Percentiles rank a stretch among this genome's conserved stretches.
These are phyloP conservation scores for Ophiostoma pallidulum DNA, from an alignment of 2,329 filamentous ascomycete species.

Conservation along the genomic window DNA sequence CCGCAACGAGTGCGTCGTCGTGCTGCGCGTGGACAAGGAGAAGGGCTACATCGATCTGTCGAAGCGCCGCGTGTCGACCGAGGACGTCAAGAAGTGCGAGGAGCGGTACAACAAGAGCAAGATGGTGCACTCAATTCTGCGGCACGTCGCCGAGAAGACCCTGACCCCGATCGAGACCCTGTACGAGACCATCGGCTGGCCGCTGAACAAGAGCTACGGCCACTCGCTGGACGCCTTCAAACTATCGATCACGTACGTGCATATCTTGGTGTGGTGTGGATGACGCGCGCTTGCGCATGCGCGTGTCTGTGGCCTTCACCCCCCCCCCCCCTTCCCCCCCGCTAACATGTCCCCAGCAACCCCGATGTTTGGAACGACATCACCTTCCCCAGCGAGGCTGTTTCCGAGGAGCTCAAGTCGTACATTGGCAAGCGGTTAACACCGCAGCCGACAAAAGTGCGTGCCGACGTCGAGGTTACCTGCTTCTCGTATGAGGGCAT, in stretches of 20 bases:
- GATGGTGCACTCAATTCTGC: conserved; percentile 98
- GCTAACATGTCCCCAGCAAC: too few relatives aligned
- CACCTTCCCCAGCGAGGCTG: conserved; percentile 73
- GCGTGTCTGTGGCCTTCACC: too few relatives aligned
- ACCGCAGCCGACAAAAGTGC: conserved; percentile 96
- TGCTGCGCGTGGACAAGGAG: conserved; percentile 98
- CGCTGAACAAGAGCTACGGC: conserved; percentile 93
- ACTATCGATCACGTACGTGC: conserved; percentile 83
- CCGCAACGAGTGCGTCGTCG: conserved; percentile 96
- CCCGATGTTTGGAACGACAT: conserved; percentile 93
- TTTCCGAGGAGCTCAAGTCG: conserved; percentile 80
- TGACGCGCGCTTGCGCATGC: too few relatives aligned
- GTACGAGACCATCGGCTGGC: conserved; percentile 94
- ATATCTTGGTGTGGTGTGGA: not conserved
- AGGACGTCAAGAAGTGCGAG: conserved; percentile 97
- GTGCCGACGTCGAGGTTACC: conserved; percentile 92
- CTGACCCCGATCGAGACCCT: conserved; percentile 86
- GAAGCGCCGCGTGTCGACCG: conserved; percentile 93
- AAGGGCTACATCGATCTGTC: conserved; percentile 98
- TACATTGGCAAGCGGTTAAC: conserved; percentile 98
- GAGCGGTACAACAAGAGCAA: conserved; percentile 99
- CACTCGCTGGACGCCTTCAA: conserved; percentile 98
- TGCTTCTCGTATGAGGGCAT: conserved; percentile 97
- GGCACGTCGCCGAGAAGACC: conserved; percentile 96
- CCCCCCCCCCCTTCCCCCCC: too few relatives aligned